Conservation (phyloP, 2,329 filamentous ascomycete species). For the Huntiella moniliformis region DNA sequence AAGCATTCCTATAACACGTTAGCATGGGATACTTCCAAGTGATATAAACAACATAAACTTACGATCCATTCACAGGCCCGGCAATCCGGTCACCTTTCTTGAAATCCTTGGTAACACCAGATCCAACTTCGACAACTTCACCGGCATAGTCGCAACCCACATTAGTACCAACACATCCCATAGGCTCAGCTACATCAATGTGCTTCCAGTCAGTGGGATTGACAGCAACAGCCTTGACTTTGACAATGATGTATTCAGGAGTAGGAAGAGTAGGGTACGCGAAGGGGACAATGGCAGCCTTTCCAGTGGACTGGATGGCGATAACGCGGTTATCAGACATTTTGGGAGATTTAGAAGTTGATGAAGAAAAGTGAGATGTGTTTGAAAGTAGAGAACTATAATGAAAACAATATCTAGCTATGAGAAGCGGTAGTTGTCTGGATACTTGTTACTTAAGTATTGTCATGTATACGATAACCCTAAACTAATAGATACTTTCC, state of each 20-base stretch:
- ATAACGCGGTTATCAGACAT: constrained; percentile 9
- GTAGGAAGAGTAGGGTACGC: constrained; percentile 13
- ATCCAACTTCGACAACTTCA: constrained; percentile 27
- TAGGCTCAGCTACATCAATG: constrained; percentile 15
- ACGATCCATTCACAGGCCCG: constrained; percentile 22
- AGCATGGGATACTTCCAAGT: background rate
- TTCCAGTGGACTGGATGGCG: constrained; percentile 7
- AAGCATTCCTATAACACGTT: constrained; percentile 13
- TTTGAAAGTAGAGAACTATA: too few relatives aligned
- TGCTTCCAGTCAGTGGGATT: constrained; percentile 22
- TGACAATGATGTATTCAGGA: constrained; percentile 19
- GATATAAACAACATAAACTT: constrained; percentile 5
- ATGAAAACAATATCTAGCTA: too few relatives aligned
- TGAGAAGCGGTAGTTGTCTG: too few relatives aligned
- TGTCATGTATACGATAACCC: too few relatives aligned
- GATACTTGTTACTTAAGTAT: too few relatives aligned
- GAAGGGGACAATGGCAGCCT: constrained; percentile 17
- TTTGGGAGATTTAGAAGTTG: background rate
- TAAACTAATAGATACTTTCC: too few relatives aligned
- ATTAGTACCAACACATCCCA: constrained; percentile 13
- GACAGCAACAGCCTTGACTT: constrained; percentile 20
- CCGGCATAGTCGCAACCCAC: constrained; percentile 30
- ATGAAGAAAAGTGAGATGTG: too few relatives aligned
- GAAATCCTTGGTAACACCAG: constrained; percentile 23
- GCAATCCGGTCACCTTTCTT: constrained; percentile 28